phyloP scores from a whole-genome alignment of 495 filamentous ascomycete genomes.

The Aspergillus biplanus region DNA sequence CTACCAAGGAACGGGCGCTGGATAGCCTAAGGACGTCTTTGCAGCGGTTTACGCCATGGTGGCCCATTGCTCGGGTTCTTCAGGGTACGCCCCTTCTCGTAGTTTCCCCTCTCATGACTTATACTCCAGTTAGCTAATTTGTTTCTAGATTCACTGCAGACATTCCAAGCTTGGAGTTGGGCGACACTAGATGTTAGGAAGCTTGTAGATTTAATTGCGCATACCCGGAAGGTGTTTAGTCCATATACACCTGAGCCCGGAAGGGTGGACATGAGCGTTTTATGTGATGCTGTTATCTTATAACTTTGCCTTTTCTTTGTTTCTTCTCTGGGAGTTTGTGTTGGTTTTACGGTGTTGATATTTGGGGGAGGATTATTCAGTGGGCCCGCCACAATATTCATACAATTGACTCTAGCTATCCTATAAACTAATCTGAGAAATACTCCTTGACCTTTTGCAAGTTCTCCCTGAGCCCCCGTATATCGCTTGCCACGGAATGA shows the following conservation, averaged over 20 bases:
- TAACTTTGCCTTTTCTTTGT: not conserved
- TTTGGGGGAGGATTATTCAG: not conserved
- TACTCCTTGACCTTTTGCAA: not conserved
- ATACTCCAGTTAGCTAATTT: no score
- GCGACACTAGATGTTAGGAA: conserved; percentile 7
- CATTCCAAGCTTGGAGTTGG: conserved; percentile 14
- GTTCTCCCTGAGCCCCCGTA: not conserved
- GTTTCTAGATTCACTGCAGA: not conserved
- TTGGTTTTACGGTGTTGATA: not conserved
- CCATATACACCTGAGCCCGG: conserved; percentile 10
- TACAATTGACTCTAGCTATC: not conserved
- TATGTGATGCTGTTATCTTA: conserved; percentile 7
- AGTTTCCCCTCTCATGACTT: no score
- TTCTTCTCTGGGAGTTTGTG: not conserved
- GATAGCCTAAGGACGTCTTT: conserved; percentile 8
- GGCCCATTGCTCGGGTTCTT: conserved; percentile 13
- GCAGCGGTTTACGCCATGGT: conserved; percentile 9
- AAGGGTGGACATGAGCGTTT: conserved; percentile 4
- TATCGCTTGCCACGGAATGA: conserved; percentile 12
- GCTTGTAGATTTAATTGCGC: conserved; percentile 4
- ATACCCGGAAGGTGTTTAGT: conserved; percentile 10
- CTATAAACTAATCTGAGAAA: not conserved
- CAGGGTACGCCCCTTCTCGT: no score
- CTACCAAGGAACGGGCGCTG: not conserved
- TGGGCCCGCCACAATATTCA: not conserved